A percentile compares a stretch with the other conserved stretches of the same genome.
These are phyloP conservation scores for Penicillium odoratum DNA, from an alignment of 495 filamentous ascomycete genomes.

Conservation along the genomic window DNA sequence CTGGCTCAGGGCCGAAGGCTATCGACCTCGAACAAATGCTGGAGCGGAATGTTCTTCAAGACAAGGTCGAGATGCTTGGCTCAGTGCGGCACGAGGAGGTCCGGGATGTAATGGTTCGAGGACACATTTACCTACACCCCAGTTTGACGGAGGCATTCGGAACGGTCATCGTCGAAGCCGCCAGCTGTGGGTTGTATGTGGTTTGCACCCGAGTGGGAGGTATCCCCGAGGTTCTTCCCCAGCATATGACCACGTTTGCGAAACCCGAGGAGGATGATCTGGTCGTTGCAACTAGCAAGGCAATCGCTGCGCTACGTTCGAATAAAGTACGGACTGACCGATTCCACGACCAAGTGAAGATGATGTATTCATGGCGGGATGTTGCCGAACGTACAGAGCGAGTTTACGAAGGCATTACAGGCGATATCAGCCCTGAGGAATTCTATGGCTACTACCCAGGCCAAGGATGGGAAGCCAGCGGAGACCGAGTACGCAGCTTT, in stretches of 20 bases:
- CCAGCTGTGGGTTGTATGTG: constrained; percentile 91
- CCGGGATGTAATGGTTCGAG: constrained; percentile 95
- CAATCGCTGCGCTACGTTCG: constrained; percentile 82
- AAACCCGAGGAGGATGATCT: constrained; percentile 72
- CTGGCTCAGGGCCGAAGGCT: constrained; percentile 90
- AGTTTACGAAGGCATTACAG: constrained; percentile 89
- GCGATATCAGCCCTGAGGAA: constrained; percentile 77
- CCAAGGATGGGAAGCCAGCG: constrained; percentile 63
- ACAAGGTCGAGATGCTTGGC: constrained; percentile 88
- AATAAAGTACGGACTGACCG: constrained; percentile 88
- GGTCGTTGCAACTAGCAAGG: constrained; percentile 73
- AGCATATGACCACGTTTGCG: constrained; percentile 84
- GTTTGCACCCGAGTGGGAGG: constrained; percentile 96
- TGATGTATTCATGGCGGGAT: constrained; percentile 98
- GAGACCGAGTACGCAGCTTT: constrained; percentile 78
- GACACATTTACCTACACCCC: constrained; percentile 95
- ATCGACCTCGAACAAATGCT: constrained; percentile 98
- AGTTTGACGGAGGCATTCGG: constrained; percentile 95
- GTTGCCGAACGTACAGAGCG: constrained; percentile 89
- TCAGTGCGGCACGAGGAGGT: constrained; percentile 94
- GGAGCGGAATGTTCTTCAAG: constrained; percentile 92
- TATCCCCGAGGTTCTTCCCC: constrained; percentile 91
- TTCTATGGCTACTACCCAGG: constrained; percentile 78
- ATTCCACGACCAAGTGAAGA: constrained; percentile 95
- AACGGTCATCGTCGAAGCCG: constrained; percentile 95